A percentile compares a stretch with the other conserved stretches of the same genome.
Conservation (phyloP, 2,329 filamentous ascomycete genomes). For the Aspergillus melleus region DNA sequence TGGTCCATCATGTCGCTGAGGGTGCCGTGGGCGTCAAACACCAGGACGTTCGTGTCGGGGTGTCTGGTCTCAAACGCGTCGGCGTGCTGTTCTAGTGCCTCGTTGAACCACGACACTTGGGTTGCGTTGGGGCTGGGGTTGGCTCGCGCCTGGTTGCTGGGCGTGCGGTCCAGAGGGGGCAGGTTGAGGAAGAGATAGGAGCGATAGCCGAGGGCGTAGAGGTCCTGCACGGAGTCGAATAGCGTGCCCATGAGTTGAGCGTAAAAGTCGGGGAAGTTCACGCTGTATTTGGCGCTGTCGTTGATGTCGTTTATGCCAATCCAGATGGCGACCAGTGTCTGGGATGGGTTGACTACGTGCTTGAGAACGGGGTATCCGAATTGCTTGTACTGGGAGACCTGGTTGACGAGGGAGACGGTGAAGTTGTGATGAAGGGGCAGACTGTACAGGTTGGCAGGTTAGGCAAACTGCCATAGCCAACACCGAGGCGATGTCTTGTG, state of each 20-base stretch:
- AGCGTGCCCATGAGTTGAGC: constrained; percentile 42
- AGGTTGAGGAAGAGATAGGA: constrained; percentile 54
- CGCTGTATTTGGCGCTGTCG: constrained; percentile 48
- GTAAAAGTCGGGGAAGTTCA: constrained; percentile 50
- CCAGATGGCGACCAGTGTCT: constrained; percentile 52
- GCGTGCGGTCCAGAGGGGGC: constrained; percentile 51
- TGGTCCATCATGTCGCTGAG: constrained; percentile 47
- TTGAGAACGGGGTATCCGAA: constrained; percentile 47
- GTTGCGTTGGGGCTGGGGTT: constrained; percentile 47
- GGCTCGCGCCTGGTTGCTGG: constrained; percentile 33
- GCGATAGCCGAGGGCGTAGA: constrained; percentile 47
- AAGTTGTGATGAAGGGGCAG: constrained; percentile 54
- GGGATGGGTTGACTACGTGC: constrained; percentile 30
- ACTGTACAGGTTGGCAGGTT: constrained; percentile 20
- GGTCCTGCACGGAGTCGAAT: constrained; percentile 42
- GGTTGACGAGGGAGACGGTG: constrained; percentile 52
- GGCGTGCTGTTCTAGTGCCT: constrained; percentile 37
- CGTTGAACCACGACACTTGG: constrained; percentile 50
- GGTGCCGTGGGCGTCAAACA: constrained; percentile 48
- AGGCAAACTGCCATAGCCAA: neutral
- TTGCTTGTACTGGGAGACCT: constrained; percentile 50
- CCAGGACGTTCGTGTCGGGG: constrained; percentile 36
- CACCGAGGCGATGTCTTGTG: neutral
- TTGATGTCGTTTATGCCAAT: constrained; percentile 60
- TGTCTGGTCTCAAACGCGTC: constrained; percentile 34